Base-by-base conservation (phyloP, 1,139 yeast species). In the Hemisphaericaspora xylofermentans region DNA sequence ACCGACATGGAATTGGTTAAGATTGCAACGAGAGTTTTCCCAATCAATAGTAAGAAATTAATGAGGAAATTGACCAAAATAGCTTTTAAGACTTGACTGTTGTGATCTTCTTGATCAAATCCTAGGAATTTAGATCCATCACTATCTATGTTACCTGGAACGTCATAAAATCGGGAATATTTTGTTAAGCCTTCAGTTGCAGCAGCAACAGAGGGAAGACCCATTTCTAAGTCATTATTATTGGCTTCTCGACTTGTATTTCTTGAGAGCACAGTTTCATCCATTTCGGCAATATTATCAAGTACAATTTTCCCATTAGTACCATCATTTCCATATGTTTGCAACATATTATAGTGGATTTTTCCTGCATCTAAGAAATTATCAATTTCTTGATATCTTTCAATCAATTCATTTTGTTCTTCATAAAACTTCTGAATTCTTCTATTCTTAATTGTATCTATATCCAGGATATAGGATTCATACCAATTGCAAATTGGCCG, bases 1-100 rank as follows among this genome's bases (percentile, higher is more conserved):
- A 86, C 79, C 4, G 94, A 84, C 50, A 86, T 75, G 8, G 94
- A 86, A 53, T 70, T 74, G 2, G 93, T 83, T 51, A 81, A 61
- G 14, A 80, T 50, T 1, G 84, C 79, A n/a, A 84, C 89, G 9
- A 74, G 64, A 3, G 74, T 49, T 52, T 86, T 86, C 2, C 88
- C 93, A 3, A 74, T 43, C 39, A 86, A 65, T 42, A 86, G 63
- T 2, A 83, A 43, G 24, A 84, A 64, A 58, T 86, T 86, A 40
- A 84, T 65, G 25, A 68, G 62, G 54, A 85, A 82, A 49, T 85
- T 86, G 38, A 84, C 76, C 53, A 79, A 58, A 36, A 86, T 84
- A 31, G 93, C 91, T 40, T 74, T 55, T 48, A 69, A 65, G 5
- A 85, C 82, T 10, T 73, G 64, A 2, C 60, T 52, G 4, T 70